Conservation (phyloP, 2,329 filamentous ascomycete genomes). For the Ascosphaera apis region DNA sequence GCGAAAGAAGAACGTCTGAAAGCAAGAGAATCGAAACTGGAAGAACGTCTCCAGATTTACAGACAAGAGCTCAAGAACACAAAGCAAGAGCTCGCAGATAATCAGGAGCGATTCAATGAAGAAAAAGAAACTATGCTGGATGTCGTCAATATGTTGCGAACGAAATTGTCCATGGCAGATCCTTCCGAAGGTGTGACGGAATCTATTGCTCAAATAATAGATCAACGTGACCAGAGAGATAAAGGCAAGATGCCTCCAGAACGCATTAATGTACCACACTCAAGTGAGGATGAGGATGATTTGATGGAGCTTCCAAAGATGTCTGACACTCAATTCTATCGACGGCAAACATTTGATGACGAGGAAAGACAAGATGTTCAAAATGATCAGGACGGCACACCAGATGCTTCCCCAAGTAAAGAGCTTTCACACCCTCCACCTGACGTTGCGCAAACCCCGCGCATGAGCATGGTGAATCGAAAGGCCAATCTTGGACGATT, state of each 20-base stretch:
- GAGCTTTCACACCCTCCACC: background rate
- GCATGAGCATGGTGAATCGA: background rate
- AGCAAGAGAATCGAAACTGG: conserved; percentile 17
- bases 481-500: conserved; percentile 1
- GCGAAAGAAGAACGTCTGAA: conserved; percentile 20
- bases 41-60: conserved; percentile 18
- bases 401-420: background rate
- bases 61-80: conserved; percentile 16
- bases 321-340: background rate
- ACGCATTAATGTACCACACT: background rate
- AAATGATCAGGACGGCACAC: background rate
- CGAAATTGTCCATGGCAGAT: conserved; percentile 11
- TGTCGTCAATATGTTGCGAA: conserved; percentile 16
- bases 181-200: conserved; percentile 4
- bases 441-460: background rate
- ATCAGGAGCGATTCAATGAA: conserved; percentile 12
- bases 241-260: too few species aligned
- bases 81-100: conserved; percentile 14
- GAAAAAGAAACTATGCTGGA: conserved; percentile 18
- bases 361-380: background rate
- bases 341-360: too few species aligned
- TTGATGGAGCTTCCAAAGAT: background rate
- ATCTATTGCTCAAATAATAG: background rate
- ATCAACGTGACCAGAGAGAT: too few species aligned
- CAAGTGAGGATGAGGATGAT: background rate